Conservation (phyloP, 768 basidiomycete genomes). For the Pulveroboletus sp. region DNA sequence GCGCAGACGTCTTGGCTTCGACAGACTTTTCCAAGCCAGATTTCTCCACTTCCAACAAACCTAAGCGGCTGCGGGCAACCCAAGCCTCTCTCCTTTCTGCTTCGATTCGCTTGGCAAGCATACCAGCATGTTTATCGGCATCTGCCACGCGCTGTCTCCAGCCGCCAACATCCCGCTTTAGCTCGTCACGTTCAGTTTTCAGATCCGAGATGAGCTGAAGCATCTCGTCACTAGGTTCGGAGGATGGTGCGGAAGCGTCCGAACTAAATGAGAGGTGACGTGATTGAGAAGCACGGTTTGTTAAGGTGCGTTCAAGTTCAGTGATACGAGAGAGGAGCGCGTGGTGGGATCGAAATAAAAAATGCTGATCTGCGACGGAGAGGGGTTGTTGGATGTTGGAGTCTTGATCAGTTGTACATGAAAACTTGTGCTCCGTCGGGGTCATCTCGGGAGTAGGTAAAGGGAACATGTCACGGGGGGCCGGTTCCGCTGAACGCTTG, state of each 20-base stretch:
- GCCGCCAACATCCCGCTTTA: conserved; percentile 84
- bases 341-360: conserved; percentile 82
- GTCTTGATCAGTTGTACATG: conserved; percentile 29
- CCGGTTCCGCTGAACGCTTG: conserved; percentile 45
- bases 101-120: conserved; percentile 69
- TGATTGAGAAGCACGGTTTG: conserved; percentile 43
- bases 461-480: conserved; percentile 38
- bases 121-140: conserved; percentile 65
- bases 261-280: conserved; percentile 53
- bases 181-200: conserved; percentile 85
- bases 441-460: conserved; percentile 77
- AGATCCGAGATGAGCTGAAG: conserved; percentile 70
- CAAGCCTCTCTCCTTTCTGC: conserved; percentile 80
- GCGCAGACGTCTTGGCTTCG: conserved; percentile 31
- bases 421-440: conserved; percentile 50
- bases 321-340: conserved; percentile 79
- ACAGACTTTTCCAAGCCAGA: conserved; percentile 50
- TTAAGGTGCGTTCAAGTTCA: conserved; percentile 70
- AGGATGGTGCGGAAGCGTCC: conserved; percentile 32
- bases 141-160: conserved; percentile 79
- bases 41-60: conserved; percentile 68
- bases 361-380: conserved; percentile 76
- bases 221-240: conserved; percentile 75
- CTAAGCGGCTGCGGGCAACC: conserved; percentile 73
- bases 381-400: conserved; percentile 44